Conservation (phyloP, 2,329 filamentous ascomycete genomes). For the Penicillium sclerotigenum region DNA sequence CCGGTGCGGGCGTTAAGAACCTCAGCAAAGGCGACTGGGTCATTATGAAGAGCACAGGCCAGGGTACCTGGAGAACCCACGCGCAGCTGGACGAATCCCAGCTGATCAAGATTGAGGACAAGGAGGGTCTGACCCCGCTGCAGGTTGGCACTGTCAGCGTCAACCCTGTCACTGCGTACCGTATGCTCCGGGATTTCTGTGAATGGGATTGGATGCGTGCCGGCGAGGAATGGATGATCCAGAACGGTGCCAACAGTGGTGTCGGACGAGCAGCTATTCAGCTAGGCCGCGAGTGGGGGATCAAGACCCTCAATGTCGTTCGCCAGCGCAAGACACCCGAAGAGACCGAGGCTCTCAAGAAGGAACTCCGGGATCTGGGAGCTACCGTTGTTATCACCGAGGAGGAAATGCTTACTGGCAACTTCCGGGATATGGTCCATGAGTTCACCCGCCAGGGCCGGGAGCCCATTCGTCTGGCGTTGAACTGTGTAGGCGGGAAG, state of each 20-base stretch:
- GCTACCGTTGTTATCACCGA: constrained; percentile 63
- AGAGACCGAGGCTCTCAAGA: constrained; percentile 63
- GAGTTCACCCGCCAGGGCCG: constrained; percentile 70
- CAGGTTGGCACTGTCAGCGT: constrained; percentile 87
- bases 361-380: constrained; percentile 60
- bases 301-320: constrained; percentile 86
- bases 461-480: constrained; percentile 69
- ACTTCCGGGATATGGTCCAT: constrained; percentile 51
- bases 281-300: constrained; percentile 77
- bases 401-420: constrained; percentile 49
- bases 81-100: constrained; percentile 62
- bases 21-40: constrained; percentile 86
- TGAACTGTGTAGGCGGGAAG: constrained; percentile 94
- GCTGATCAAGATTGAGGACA: constrained; percentile 68
- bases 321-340: constrained; percentile 64
- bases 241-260: constrained; percentile 93
- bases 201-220: constrained; percentile 49
- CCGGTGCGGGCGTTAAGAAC: constrained; percentile 60
- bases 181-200: constrained; percentile 81
- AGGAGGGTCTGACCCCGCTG: constrained; percentile 65
- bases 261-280: constrained; percentile 92
- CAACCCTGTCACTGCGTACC: constrained; percentile 91
- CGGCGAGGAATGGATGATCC: constrained; percentile 89
- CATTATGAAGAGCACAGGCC: constrained; percentile 75
- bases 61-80: constrained; percentile 95